A percentile compares a stretch with the other conserved stretches of the same genome.
Evolutionary conservation across 106 monocot species (phyloP).

Genomic region (Dioscorea alata): DNA sequence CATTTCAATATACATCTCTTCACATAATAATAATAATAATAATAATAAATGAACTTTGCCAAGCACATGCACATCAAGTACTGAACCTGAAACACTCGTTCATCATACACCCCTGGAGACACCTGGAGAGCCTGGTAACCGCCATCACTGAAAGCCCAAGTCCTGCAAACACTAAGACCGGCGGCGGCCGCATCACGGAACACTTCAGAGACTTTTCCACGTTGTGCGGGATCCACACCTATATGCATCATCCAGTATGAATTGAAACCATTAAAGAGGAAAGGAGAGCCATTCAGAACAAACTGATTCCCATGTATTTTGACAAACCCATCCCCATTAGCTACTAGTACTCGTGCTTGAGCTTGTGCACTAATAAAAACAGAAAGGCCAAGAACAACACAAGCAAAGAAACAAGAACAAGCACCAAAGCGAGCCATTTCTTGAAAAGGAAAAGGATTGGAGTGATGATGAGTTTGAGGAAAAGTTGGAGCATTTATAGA

Average conservation of each 20-base stretch:
- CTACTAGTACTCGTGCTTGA: neutral
- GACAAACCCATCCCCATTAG: conserved; percentile 12
- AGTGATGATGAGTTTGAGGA: neutral
- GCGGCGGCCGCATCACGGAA: conserved; percentile 23
- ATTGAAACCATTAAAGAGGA: conserved; percentile 61
- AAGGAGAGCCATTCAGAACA: conserved; percentile 24
- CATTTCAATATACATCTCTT: no score
- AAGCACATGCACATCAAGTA: neutral
- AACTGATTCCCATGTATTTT: conserved; percentile 16
- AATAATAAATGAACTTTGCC: neutral
- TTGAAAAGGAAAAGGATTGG: no score
- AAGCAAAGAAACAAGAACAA: neutral
- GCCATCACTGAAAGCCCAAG: conserved; percentile 48
- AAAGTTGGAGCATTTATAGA: neutral
- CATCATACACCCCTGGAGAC: conserved; percentile 42
- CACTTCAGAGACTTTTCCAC: conserved; percentile 32
- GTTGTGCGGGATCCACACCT: conserved; percentile 13
- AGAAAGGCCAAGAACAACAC: neutral
- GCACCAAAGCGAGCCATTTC: neutral
- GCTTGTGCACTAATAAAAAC: neutral
- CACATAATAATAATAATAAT: neutral
- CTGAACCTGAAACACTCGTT: conserved; percentile 34
- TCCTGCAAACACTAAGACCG: conserved; percentile 39
- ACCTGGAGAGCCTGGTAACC: conserved; percentile 29
- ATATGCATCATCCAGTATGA: conserved; percentile 56